A percentile compares a stretch with the other conserved stretches of the same genome.
Conservation (phyloP, 176 grass and related monocot species). For the bread wheat (Triticum aestivum) region DNA sequence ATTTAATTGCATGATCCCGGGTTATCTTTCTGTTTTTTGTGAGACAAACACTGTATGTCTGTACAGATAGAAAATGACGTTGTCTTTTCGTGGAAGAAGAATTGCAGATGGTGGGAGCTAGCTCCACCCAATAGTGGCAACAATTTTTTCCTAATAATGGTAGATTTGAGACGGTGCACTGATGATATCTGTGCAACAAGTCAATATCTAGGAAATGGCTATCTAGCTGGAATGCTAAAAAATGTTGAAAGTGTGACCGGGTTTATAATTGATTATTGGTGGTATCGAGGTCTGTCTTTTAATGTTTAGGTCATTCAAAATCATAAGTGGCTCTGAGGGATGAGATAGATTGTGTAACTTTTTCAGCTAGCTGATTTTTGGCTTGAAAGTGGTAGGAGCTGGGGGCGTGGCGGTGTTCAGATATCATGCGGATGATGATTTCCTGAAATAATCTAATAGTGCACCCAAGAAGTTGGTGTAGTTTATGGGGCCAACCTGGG, state of each 20-base stretch:
- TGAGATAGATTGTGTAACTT: neutral
- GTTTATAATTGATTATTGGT: neutral
- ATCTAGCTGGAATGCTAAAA: neutral
- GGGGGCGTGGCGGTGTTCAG: conserved; percentile 21
- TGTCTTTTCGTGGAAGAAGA: neutral
- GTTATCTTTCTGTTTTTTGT: conserved; percentile 1
- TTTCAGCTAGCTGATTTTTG: conserved; percentile 1
- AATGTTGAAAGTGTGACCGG: neutral
- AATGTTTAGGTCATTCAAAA: neutral
- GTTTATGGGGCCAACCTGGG: conserved; percentile 43
- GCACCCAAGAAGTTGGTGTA: conserved; percentile 45
- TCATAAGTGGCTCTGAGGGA: no score
- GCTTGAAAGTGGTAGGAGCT: conserved; percentile 39
- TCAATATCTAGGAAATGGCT: neutral
- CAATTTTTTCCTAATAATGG: neutral
- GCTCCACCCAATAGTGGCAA: neutral
- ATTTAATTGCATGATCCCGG: neutral
- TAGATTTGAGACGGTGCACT: neutral
- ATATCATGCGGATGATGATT: conserved; percentile 28
- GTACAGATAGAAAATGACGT: neutral
- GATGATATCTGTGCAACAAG: neutral
- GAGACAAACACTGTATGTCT: neutral
- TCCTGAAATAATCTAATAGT: conserved; percentile 17
- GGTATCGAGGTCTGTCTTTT: neutral
- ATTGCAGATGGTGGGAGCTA: neutral